Conservation (phyloP, 1,284 basidiomycete species). For the Moniliophthora roreri region DNA sequence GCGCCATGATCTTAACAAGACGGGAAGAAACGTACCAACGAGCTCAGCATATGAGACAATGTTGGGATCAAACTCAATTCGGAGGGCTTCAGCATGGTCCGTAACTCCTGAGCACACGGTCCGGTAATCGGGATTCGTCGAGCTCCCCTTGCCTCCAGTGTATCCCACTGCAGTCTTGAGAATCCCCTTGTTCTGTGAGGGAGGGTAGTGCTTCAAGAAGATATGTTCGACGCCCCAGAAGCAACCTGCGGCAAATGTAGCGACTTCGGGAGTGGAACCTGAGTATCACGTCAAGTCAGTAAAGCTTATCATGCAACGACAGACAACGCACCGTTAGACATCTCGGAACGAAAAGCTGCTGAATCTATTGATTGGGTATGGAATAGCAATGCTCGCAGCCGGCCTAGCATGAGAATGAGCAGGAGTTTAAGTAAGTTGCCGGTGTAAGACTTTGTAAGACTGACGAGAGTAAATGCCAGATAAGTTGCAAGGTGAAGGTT, state of each 20-base stretch:
- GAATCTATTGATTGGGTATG: not conserved
- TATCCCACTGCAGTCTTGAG: conserved; percentile 79
- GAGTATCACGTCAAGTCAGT: not conserved
- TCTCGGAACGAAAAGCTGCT: not conserved
- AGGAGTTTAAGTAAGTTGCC: conserved; percentile 1
- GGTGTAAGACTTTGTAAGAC: not conserved
- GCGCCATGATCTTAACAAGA: not conserved
- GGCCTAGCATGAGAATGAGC: conserved; percentile 1
- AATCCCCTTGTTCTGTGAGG: conserved; percentile 63
- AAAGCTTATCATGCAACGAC: no score
- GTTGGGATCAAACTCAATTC: conserved; percentile 82
- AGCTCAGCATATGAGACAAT: conserved; percentile 82
- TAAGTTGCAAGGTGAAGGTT: no score
- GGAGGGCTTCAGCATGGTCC: conserved; percentile 88
- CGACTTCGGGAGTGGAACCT: conserved; percentile 42
- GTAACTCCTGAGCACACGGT: conserved; percentile 83
- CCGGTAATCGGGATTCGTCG: conserved; percentile 64
- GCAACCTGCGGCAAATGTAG: conserved; percentile 81
- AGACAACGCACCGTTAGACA: not conserved
- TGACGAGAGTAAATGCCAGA: no score
- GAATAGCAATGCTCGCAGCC: not conserved
- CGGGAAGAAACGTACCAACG: conserved; percentile 52
- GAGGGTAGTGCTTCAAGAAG: conserved; percentile 80
- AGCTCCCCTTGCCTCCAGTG: conserved; percentile 69
- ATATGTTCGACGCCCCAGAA: conserved; percentile 89